Evolutionary conservation across 768 basidiomycete genomes (phyloP).

Genomic region (Panaeolus cyanescens): DNA sequence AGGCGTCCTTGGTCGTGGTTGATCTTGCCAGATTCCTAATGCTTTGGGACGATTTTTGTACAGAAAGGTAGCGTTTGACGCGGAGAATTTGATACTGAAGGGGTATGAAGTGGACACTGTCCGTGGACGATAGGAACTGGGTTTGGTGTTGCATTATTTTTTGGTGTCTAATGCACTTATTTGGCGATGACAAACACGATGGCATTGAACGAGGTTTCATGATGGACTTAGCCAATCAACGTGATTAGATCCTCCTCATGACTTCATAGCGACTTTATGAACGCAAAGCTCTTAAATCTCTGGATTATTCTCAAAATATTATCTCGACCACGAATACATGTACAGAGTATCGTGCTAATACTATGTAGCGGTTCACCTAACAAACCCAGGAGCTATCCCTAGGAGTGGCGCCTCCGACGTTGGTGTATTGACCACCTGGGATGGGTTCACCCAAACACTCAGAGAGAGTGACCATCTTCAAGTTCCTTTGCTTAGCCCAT

Average conservation of each 20-base stretch:
- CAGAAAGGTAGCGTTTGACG: conserved; percentile 22
- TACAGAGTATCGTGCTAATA: too few species aligned
- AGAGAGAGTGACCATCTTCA: conserved; percentile 15
- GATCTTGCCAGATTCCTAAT: conserved; percentile 70
- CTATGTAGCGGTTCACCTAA: background rate
- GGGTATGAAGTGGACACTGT: conserved; percentile 15
- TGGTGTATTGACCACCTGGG: conserved; percentile 11
- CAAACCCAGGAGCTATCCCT: background rate
- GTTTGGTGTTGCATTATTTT: conserved; percentile 43
- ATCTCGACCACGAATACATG: too few species aligned
- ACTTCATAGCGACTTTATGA: background rate
- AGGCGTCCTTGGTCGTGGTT: conserved; percentile 19
- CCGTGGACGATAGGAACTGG: conserved; percentile 23
- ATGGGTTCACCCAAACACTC: conserved; percentile 17
- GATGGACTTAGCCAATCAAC: conserved; percentile 9
- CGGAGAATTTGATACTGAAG: conserved; percentile 15
- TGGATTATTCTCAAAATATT: too few species aligned
- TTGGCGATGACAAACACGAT: conserved; percentile 36
- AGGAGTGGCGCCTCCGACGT: background rate
- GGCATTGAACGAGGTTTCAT: conserved; percentile 1
- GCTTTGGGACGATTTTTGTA: conserved; percentile 67
- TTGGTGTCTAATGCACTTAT: conserved; percentile 38
- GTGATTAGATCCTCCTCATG: background rate
- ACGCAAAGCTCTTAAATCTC: too few species aligned
- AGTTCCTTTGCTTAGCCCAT: conserved; percentile 15